Evolutionary conservation across 2,329 filamentous ascomycete species (phyloP), one percentile per base, ranked within the genome.

Genomic region (Didymella glomerata): DNA sequence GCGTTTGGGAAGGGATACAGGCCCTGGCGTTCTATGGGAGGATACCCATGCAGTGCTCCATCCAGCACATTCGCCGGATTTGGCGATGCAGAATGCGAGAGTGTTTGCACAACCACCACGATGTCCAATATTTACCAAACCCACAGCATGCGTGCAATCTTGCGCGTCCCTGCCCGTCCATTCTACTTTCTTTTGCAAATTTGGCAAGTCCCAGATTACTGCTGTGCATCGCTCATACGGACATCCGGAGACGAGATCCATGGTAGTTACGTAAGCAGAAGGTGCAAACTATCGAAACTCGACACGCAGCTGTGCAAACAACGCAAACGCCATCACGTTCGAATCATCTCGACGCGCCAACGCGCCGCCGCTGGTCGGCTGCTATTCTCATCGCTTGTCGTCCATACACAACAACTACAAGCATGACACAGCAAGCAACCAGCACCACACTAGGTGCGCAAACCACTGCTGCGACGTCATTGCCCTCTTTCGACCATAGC

Each of bases 401-500:
- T 53, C 62, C 64, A 59, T 54, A 60, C 47, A 60, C 58, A 61
- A 65, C 56, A 67, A 27, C 57, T 61, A 62, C 67, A 70, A 62
- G 38, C 42, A 59, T 50, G 44, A 51, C 48, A 60, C 65, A 72
- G 71, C 71, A 73, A 75, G 66, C 42, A 27, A 40, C 51, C 69
- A 64, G 61, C 66, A 65, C 61, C 61, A 60, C 38, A 48, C 50
- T 22, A 68, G 68, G 68, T 71, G 67, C 68, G 66, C 66, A 68
- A 62, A 59, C 55, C 47, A 56, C 61, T 62, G 56, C 34, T 64
- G 55, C 40, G 41, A 54, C 32, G 28, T 27, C 25, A 18, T 32
- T 38, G 22, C 32, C 42, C 48, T 53, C 36, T 24, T 51, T 34
- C 32, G 48, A 57, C 49, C 52, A 57, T 46, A 45, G 48, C 58